phyloP scores from a whole-genome alignment of 257 asterid genomes.

The Solanum bukasovii region DNA sequence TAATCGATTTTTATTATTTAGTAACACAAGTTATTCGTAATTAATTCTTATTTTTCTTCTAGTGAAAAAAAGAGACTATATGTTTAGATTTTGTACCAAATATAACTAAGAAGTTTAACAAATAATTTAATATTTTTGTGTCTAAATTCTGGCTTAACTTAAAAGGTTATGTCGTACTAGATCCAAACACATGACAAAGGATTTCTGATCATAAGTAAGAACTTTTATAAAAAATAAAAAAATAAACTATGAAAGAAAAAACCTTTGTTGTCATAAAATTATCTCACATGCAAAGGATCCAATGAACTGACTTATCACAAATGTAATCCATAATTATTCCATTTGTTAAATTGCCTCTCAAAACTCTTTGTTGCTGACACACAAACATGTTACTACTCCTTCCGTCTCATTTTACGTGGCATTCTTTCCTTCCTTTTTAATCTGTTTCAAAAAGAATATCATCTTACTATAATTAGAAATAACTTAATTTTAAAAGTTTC shows the following conservation, averaged over 20 bases:
- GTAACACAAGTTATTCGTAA: neutral
- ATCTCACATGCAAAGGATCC: constrained; percentile 55
- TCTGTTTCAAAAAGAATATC: no score
- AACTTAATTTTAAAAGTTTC: no score
- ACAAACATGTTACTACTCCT: neutral
- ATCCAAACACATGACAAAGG: neutral
- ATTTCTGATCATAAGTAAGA: neutral
- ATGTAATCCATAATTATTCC: constrained; percentile 11
- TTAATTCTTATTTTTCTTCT: neutral
- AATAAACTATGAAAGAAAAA: neutral
- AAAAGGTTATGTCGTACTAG: neutral
- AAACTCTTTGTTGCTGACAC: neutral
- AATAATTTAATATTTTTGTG: neutral
- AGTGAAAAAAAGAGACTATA: neutral
- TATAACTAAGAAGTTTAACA: neutral
- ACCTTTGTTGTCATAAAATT: constrained; percentile 7
- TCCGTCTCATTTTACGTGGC: no score
- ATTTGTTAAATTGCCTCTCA: neutral
- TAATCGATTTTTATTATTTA: neutral
- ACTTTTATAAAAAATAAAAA: neutral
- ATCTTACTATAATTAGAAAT: no score
- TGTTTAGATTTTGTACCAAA: neutral
- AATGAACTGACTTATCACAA: constrained; percentile 25
- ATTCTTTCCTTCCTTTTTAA: no score
- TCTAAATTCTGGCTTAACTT: neutral